Evolutionary conservation across 2,329 filamentous ascomycete species (phyloP).

Genomic region (Ophiostoma tasmaniense): DNA sequence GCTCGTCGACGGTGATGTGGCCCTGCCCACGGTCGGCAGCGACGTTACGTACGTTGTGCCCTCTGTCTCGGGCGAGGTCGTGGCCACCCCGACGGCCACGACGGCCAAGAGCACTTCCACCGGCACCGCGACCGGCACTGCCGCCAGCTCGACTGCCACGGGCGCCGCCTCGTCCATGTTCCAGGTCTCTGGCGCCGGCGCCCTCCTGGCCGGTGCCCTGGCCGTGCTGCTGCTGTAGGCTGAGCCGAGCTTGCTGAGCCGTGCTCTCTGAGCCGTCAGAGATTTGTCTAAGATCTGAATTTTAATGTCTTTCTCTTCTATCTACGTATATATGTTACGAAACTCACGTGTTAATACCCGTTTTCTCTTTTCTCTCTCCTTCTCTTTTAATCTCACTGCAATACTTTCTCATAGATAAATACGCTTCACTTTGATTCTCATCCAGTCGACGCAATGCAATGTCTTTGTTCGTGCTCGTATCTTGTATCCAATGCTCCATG

Average conservation of each 20-base stretch:
- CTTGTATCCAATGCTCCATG: not conserved
- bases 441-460: not conserved
- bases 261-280: not conserved
- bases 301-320: not conserved
- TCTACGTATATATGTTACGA: not conserved
- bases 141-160: not conserved
- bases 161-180: not conserved
- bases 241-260: not conserved
- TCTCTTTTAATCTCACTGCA: not conserved
- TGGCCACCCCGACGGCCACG: not conserved
- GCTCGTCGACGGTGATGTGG: slow-evolving; percentile 61
- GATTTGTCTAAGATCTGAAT: not conserved
- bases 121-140: not conserved
- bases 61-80: not conserved
- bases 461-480: not conserved
- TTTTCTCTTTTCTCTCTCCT: not conserved
- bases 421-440: not conserved
- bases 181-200: not conserved
- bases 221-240: not conserved
- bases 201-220: not conserved
- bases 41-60: slow-evolving; percentile 24
- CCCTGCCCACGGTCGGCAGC: slow-evolving; percentile 61
- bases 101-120: not conserved
- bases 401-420: not conserved
- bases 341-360: not conserved